Conservation (phyloP, 2,329 filamentous ascomycete genomes). For the Fusarium irregulare region DNA sequence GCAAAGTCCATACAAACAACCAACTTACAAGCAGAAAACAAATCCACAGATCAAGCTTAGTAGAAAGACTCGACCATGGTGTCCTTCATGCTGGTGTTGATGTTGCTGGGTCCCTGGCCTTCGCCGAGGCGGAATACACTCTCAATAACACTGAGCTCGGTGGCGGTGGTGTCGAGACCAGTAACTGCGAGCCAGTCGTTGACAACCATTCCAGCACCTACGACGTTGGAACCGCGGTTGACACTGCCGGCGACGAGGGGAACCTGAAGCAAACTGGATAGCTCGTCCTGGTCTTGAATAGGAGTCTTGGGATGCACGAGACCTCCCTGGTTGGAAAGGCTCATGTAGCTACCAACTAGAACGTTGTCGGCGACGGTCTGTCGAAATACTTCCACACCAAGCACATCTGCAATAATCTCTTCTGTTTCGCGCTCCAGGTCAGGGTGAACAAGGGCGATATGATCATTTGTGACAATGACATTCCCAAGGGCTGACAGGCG, state of each 20-base stretch:
- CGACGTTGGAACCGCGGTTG: slow-evolving; percentile 91
- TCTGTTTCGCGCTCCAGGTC: slow-evolving; percentile 98
- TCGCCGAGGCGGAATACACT: slow-evolving; percentile 95
- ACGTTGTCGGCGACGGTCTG: slow-evolving; percentile 98
- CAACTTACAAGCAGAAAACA: slow-evolving; percentile 15
- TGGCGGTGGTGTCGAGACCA: slow-evolving; percentile 94
- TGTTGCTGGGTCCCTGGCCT: slow-evolving; percentile 80
- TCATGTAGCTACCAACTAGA: slow-evolving; percentile 96
- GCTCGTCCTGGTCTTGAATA: slow-evolving; percentile 97
- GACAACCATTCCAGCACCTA: slow-evolving; percentile 75
- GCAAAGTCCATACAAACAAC: slow-evolving; percentile 21
- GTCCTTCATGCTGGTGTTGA: slow-evolving; percentile 90
- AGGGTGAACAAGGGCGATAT: slow-evolving; percentile 95
- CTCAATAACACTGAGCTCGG: slow-evolving; percentile 95
- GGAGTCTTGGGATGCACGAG: slow-evolving; percentile 97
- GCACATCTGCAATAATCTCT: slow-evolving; percentile 96
- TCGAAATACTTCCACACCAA: slow-evolving; percentile 88
- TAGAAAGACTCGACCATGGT: slow-evolving; percentile 99
- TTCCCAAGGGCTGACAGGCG: slow-evolving; percentile 94
- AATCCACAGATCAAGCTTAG: slow-evolving; percentile 59
- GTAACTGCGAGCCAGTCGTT: slow-evolving; percentile 97
- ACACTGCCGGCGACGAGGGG: slow-evolving; percentile 94
- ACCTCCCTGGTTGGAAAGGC: slow-evolving; percentile 92
- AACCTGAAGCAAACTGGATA: slow-evolving; percentile 92
- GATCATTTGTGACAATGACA: slow-evolving; percentile 96